Evolutionary conservation across 371 early-diverging fungal species (phyloP), one percentile per base, ranked within the genome.

Genomic region (Blakeslea trispora): DNA sequence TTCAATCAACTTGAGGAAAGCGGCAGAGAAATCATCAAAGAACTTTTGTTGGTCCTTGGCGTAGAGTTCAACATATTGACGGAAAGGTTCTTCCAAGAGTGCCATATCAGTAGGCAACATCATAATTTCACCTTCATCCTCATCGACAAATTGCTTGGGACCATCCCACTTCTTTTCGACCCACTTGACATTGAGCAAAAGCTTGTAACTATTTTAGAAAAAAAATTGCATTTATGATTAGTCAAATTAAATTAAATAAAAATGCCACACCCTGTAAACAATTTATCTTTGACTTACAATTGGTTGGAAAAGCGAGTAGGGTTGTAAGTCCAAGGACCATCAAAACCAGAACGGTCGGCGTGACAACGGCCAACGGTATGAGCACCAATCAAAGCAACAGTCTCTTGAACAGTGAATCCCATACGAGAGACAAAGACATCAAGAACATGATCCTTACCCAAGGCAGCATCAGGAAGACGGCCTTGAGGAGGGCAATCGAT

Each of bases 291-390:
- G 7, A 66, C 71, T 57, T 69, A 79, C 76, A 86, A 94, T 67
- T 85, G 85, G 75, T 93, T 93, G 55, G 87, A 84, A 82, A 95
- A 94, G 47, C 81, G 75, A 28, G 88, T 93, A 24, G 91, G 92
- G n/a, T 87, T 87, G 61, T 81, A 74, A 17, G 89, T 92, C 94
- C 94, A 94, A 19, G 92, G 92, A 1, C 94, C 94, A 24, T 90
- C 91, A 57, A 75, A 94, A 19, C 95, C 95, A 52, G 87, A 87
- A 45, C 93, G 84, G 57, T 86, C 84, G 35, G 72, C 62, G 68
- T 95, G 95, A 77, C 93, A 93, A 61, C 93, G 84, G 17, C 95
- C 94, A n/a, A 95, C 77, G 17, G 90, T 83, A 66, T 95, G 95
- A 31, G 94, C 95, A 37, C 95, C 95, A 31, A 84, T 72, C 57